Base-by-base conservation (phyloP, 1,284 basidiomycete species). In the Pseudozyma hubeiensis region DNA sequence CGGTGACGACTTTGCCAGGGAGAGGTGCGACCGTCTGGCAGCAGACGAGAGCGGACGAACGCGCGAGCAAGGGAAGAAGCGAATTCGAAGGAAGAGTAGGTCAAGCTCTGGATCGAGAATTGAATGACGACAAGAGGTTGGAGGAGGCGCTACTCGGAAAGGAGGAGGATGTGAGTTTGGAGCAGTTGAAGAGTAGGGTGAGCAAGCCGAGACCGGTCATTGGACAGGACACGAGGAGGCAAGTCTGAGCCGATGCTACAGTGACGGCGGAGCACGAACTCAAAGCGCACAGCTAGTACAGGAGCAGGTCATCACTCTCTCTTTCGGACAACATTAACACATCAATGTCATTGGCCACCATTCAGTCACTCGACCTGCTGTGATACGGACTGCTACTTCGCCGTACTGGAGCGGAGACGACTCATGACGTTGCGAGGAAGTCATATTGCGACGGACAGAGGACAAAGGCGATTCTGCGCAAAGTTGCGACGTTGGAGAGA, bases 131-230 rank as follows among this genome's bases (percentile, higher is more conserved):
- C 30, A 63, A 69, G 53, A 31, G 59, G 11, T 44, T 73, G 31
- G 71, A 77, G 31, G 74, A 73, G 39, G 72, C 72, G 14, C 41
- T 75, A 16, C n/a, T 75, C 30, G 72, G 72, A 4, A 75, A 75
- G 19, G 71, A 75, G 49, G 66, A 75, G 48, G 54, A 56, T 31
- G 1, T 57, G 10, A 43, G 16, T 39, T 17, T 60, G 51, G 65
- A 60, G 1, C 37, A 41, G 40, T n/a, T 61, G 40, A 55, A 58
- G 40, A 24, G 19, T 8, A 75, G 57, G 29, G n/a, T 37, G 14
- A 19, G 10, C 6, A 64, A 53, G 44, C 16, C 43, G 13, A 53
- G 73, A 30, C 69, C 74, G 11, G 62, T 68, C 16, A 63, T 76
- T 19, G 74, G 74, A 1, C 54, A 67, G 48, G 65, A 76, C 43